Evolutionary conservation across 1,139 yeast genomes (phyloP), one percentile per base, ranked within the genome.

Genomic region (Hanseniaspora uvarum): DNA sequence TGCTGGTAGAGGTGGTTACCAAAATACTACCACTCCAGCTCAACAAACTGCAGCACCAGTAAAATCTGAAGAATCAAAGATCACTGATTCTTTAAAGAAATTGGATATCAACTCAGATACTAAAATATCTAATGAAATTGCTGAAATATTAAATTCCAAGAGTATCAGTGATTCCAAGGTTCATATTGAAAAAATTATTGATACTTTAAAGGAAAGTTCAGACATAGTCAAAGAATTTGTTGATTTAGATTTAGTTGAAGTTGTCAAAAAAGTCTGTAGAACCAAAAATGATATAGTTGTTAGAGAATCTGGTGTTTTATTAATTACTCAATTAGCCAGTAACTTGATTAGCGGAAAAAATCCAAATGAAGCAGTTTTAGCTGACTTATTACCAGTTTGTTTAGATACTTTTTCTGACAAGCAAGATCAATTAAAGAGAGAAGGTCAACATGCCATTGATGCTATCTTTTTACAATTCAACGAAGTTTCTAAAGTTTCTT

Each of bases 381-480:
- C 81, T 46, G 80, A 78, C 56, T 77, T 77, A 55, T 76, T 79
- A 59, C 72, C 72, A 24, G 70, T 71, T 57, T 84, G 78, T 56
- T 80, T 75, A 67, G 95, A 80, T 67, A 74, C 73, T 58, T 73
- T 80, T 56, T 80, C 92, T 52, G 97, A 92, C 64, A 92, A 92
- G 70, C 97, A 89, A 62, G 82, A 79, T 65, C 78, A 82, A 55
- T 94, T 89, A 46, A 80, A 81, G 64, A 81, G 94, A 65, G 83
- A 95, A 45, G 95, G 95, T 19, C 83, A 78, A 66, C 70, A 77
- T 55, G 79, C 89, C 26, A 69, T 79, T 46, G 92, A 84, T 63
- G 68, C 86, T 28, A 70, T 89, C 49, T 77, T 80, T 62, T 83
- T 81, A 6, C 71, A 79, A 58, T 84, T 77, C 71, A 88, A 94